These are phyloP conservation scores for Fusarium concolor DNA, from an alignment of 2,329 filamentous ascomycete species.

Conservation along the genomic window DNA sequence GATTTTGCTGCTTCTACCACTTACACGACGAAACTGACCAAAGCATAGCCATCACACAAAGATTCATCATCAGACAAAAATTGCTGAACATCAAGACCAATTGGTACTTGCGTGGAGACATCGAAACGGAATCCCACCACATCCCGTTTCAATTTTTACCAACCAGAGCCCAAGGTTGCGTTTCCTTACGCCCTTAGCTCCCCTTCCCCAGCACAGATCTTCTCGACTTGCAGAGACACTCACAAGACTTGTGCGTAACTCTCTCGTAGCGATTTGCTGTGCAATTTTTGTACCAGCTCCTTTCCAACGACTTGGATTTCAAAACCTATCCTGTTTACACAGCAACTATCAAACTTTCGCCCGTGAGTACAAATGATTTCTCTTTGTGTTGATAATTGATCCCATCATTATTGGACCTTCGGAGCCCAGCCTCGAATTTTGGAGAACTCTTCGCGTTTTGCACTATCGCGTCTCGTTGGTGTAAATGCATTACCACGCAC, in stretches of 20 bases:
- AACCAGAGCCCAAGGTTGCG: constrained; percentile 33
- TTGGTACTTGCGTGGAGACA: constrained; percentile 37
- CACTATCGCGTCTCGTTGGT: constrained; percentile 29
- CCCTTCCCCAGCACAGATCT: constrained; percentile 32
- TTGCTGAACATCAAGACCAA: constrained; percentile 9
- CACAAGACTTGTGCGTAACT: constrained; percentile 45
- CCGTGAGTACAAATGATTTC: constrained; percentile 50
- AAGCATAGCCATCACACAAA: constrained; percentile 9
- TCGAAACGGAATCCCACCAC: constrained; percentile 18
- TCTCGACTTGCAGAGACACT: constrained; percentile 42
- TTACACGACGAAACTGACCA: constrained; percentile 13
- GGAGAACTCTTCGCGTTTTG: constrained; percentile 31
- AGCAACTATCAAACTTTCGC: constrained; percentile 32
- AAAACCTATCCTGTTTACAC: constrained; percentile 34
- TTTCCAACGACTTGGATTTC: constrained; percentile 25
- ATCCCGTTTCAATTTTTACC: constrained; percentile 29
- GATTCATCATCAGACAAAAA: not conserved
- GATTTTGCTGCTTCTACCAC: constrained; percentile 6
- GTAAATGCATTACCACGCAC: not conserved
- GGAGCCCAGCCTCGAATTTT: constrained; percentile 16
- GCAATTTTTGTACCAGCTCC: constrained; percentile 42
- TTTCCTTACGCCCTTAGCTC: constrained; percentile 34
- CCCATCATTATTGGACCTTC: constrained; percentile 24
- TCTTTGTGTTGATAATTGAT: constrained; percentile 2
- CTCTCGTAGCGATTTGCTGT: constrained; percentile 41